These are phyloP conservation scores for Calonectria crousiana DNA, from an alignment of 2,329 filamentous ascomycete species.

Conservation along the genomic window DNA sequence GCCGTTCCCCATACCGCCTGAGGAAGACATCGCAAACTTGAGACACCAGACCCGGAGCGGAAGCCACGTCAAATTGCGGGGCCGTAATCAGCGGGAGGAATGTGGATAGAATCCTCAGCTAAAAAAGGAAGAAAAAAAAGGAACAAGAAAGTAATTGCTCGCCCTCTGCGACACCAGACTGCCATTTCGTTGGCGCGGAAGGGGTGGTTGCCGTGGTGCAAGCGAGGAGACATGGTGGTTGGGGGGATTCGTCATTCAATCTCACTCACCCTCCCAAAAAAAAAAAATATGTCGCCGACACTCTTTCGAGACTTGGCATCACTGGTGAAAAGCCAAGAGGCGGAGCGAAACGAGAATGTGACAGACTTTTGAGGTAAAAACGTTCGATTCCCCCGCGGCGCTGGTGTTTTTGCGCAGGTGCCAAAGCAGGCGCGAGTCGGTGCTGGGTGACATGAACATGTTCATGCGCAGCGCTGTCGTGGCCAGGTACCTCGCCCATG, in stretches of 20 bases:
- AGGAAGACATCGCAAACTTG: background rate
- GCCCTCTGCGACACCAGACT: background rate
- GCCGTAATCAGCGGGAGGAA: background rate
- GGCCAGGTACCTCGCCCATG: slow-evolving; percentile 14
- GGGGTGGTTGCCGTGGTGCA: background rate
- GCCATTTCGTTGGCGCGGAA: background rate
- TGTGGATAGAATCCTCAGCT: background rate
- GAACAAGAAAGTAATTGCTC: background rate
- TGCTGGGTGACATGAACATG: background rate
- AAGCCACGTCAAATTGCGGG: background rate
- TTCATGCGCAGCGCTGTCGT: background rate
- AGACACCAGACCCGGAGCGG: background rate
- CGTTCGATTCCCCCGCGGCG: background rate
- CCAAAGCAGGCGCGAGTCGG: background rate
- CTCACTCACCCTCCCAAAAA: background rate
- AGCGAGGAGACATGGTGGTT: background rate
- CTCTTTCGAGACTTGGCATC: background rate
- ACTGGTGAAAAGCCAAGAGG: slow-evolving; percentile 7
- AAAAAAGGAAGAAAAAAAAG: background rate
- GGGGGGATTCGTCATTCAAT: background rate
- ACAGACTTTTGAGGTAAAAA: background rate
- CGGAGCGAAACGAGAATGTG: slow-evolving; percentile 3
- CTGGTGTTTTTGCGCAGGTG: background rate
- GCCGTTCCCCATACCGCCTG: background rate
- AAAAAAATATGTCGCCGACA: background rate